Evolutionary conservation across 768 basidiomycete species (phyloP).

Genomic region (Collybia sp.): DNA sequence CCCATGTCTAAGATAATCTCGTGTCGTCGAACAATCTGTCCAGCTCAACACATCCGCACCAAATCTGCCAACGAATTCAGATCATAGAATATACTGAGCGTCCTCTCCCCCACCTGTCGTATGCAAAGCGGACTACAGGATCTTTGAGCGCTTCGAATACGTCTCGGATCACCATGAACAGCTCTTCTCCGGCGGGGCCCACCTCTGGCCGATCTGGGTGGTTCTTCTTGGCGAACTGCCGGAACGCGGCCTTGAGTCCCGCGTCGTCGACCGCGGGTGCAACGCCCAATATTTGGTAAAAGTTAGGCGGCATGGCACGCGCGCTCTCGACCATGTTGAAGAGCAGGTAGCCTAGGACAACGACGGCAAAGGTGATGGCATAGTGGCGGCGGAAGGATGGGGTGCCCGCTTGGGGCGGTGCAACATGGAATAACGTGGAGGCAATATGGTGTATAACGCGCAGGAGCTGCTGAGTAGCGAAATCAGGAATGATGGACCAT

Average conservation of each 20-base stretch:
- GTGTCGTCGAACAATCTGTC: conserved; percentile 57
- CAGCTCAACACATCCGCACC: conserved; percentile 70
- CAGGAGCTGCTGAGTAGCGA: conserved; percentile 50
- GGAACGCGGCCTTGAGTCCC: conserved; percentile 67
- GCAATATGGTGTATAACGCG: conserved; percentile 35
- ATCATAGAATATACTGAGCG: not conserved
- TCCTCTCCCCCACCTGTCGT: conserved; percentile 61
- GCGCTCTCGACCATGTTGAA: conserved; percentile 62
- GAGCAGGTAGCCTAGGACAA: conserved; percentile 60
- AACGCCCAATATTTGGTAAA: conserved; percentile 72
- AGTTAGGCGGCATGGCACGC: conserved; percentile 59
- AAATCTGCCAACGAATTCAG: conserved; percentile 45
- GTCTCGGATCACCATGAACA: conserved; percentile 69
- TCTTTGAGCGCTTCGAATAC: conserved; percentile 78
- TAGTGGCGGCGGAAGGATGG: conserved; percentile 52
- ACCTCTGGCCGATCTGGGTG: conserved; percentile 74
- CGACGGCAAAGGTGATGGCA: conserved; percentile 55
- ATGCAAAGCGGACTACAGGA: conserved; percentile 76
- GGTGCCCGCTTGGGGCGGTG: conserved; percentile 36
- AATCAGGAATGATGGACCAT: conserved; percentile 67
- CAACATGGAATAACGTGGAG: conserved; percentile 22
- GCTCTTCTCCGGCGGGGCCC: conserved; percentile 49
- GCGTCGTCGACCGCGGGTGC: conserved; percentile 57
- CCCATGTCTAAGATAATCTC: conserved; percentile 68
- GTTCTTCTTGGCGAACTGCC: conserved; percentile 65